These are phyloP conservation scores for Carex littledalei DNA, from an alignment of 176 grass and related monocot genomes.

Conservation along the genomic window DNA sequence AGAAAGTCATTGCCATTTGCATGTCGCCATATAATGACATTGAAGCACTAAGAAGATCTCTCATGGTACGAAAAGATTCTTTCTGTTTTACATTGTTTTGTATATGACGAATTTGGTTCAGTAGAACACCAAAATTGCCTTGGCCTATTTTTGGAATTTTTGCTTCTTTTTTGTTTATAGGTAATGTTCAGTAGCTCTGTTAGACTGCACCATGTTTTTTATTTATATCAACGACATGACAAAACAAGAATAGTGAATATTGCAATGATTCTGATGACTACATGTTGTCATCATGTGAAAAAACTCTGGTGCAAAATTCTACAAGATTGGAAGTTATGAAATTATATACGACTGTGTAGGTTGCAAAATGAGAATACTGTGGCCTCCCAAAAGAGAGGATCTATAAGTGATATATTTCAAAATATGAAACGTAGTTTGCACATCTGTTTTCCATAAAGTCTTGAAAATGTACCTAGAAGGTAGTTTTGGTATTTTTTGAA, in stretches of 20 bases:
- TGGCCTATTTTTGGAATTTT: background rate
- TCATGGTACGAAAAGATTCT: conserved; percentile 43
- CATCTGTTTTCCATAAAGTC: background rate
- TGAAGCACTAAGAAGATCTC: conserved; percentile 56
- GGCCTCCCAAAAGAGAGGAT: background rate
- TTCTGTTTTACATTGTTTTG: background rate
- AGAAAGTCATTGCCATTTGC: conserved; percentile 81
- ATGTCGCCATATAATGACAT: conserved; percentile 40
- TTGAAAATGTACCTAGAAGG: background rate
- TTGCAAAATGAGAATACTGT: background rate
- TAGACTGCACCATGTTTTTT: background rate
- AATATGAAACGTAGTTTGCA: background rate
- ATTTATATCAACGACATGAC: background rate
- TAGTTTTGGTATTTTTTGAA: background rate
- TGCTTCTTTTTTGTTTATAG: no score
- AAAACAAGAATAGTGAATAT: background rate
- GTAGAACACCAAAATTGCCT: background rate
- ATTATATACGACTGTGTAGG: background rate
- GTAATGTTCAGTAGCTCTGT: background rate
- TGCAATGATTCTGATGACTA: background rate
- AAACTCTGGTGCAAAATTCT: background rate
- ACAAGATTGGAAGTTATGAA: background rate
- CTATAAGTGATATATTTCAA: background rate
- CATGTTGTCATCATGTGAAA: background rate
- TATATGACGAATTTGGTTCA: background rate